Conservation (phyloP, 148 eudicot genomes). For the Rhododendron williamsianum region DNA sequence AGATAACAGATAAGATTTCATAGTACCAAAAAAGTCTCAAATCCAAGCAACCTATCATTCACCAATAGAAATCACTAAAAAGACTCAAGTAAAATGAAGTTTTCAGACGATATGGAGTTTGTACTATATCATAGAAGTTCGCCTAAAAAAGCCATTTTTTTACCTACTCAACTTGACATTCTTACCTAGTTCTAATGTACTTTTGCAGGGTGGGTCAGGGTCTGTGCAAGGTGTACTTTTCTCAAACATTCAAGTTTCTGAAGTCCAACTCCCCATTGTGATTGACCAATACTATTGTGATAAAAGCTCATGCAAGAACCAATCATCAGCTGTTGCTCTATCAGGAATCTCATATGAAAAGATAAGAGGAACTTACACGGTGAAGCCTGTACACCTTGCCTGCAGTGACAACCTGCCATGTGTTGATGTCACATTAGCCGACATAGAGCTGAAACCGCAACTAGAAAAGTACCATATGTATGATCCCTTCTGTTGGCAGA, state of each 20-base stretch:
- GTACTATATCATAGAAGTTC: neutral
- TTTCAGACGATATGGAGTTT: neutral
- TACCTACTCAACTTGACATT: neutral
- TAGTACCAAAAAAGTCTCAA: neutral
- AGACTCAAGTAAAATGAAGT: neutral
- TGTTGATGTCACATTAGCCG: constrained; percentile 55
- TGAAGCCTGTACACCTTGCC: constrained; percentile 86
- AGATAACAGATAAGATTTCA: neutral
- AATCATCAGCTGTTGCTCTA: constrained; percentile 71
- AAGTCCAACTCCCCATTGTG: constrained; percentile 80
- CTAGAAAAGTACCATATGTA: constrained; percentile 58
- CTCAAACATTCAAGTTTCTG: constrained; percentile 75
- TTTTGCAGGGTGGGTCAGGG: constrained; percentile 82
- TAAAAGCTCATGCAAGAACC: constrained; percentile 67
- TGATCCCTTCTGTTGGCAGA: constrained; percentile 79
- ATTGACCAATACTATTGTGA: constrained; percentile 95
- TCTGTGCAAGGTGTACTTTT: constrained; percentile 72
- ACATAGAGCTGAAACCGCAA: constrained; percentile 62
- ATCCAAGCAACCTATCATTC: neutral
- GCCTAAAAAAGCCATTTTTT: neutral
- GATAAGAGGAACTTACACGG: constrained; percentile 85
- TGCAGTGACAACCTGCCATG: constrained; percentile 89
- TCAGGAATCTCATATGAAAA: constrained; percentile 73
- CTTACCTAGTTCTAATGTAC: constrained; percentile 6
- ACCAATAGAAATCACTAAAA: neutral